Evolutionary conservation across 2,329 filamentous ascomycete species (phyloP), one percentile per base, ranked within the genome.

Genomic region (Aphanocladium album): DNA sequence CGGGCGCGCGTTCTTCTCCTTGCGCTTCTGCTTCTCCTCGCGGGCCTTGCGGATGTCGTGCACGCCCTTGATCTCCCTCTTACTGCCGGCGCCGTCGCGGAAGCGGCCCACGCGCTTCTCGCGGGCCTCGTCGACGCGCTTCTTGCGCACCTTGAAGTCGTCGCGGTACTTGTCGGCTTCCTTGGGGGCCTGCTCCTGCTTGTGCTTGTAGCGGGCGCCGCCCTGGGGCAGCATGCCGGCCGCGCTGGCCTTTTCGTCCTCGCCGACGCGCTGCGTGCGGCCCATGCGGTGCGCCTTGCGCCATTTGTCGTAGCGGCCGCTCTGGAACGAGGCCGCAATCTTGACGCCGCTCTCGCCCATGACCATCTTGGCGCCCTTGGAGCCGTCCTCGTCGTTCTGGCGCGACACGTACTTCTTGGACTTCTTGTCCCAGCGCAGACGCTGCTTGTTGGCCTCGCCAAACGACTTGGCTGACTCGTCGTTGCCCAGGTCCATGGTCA

Each of bases 351-450:
- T 91, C 77, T 99, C 95, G 68, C 95, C 93, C 64, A 85, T 83
- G 60, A 97, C 88, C 78, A 97, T 88, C 70, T 83, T 83, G 62
- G 77, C 73, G 52, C 83, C 83, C 70, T 87, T 88, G 67, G 80
- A 96, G 43, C 95, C 95, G 76, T 99, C 96, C 67, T 96, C 90
- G 76, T 99, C 95, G 80, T 99, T 98, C 67, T 87, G 87, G 39
- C 90, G 86, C 14, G 90, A 82, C 39, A 99, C 93, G 77, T 98
- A 99, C 77, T 97, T 98, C 77, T 90, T 96, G 70, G 87, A 85
- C 75, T 96, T 96, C 79, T 96, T 93, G 79, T 99, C 95, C 95
- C 95, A 99, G 66, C 95, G 89, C 87, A 96, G 88, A 66, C 87
- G 84, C 53, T 87, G 77, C 67, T 87, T 89, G 51, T 87, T 84